Evolutionary conservation across 805 yeast species (phyloP).

Genomic region (Metschnikowia corniflorae): DNA sequence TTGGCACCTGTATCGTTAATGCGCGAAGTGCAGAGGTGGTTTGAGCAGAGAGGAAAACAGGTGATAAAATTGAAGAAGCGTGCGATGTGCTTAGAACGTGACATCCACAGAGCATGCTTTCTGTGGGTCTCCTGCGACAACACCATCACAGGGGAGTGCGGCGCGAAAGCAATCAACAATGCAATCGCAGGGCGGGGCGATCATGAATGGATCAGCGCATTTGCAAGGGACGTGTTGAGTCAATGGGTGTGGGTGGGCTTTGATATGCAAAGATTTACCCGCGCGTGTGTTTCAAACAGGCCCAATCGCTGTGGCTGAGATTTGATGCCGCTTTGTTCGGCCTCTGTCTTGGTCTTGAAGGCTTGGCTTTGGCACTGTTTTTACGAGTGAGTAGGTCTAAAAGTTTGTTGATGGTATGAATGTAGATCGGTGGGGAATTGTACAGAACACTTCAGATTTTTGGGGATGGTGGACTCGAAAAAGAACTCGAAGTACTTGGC

Average conservation of each 20-base stretch:
- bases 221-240: not conserved
- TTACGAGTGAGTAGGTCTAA: too few species aligned
- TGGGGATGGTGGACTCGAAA: too few species aligned
- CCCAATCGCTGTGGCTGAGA: not conserved
- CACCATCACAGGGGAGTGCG: not conserved
- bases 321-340: too few species aligned
- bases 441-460: too few species aligned
- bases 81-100: slow-evolving; percentile 2
- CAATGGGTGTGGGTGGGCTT: not conserved
- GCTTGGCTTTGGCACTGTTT: too few species aligned
- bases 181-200: not conserved
- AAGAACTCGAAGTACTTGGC: too few species aligned
- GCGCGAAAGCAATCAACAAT: not conserved
- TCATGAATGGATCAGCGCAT: not conserved
- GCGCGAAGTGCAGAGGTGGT: not conserved
- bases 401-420: too few species aligned
- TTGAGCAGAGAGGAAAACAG: not conserved
- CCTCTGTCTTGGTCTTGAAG: too few species aligned
- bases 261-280: not conserved
- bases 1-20: slow-evolving; percentile 5
- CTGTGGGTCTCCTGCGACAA: slow-evolving; percentile 6
- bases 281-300: not conserved
- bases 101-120: slow-evolving; percentile 2
- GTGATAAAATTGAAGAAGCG: not conserved
- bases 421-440: too few species aligned